These are phyloP conservation scores for Datura wrightii DNA, from an alignment of 257 asterid genomes.

Conservation along the genomic window DNA sequence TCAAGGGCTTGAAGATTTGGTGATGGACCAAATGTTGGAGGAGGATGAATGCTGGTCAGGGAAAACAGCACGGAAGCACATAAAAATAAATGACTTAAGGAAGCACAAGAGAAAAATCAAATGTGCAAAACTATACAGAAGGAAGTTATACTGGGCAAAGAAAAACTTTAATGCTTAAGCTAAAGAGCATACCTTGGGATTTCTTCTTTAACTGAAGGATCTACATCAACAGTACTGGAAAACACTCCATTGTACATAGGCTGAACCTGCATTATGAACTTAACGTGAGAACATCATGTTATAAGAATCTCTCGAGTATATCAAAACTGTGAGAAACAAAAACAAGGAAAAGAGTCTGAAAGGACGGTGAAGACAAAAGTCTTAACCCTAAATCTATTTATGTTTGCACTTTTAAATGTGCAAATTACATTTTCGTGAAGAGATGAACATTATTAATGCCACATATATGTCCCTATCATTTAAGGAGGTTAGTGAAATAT, in stretches of 20 bases:
- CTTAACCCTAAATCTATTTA: not conserved
- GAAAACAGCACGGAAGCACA: slow-evolving; percentile 22
- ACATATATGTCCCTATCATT: not conserved
- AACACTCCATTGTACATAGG: slow-evolving; percentile 42
- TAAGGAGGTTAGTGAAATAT: not conserved
- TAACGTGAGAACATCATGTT: not conserved
- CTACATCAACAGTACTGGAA: slow-evolving; percentile 37
- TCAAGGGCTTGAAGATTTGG: slow-evolving; percentile 54
- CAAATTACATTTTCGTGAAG: not conserved
- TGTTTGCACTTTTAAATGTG: not conserved
- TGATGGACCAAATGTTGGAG: slow-evolving; percentile 65
- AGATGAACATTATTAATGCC: not conserved
- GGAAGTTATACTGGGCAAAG: not conserved
- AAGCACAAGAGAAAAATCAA: not conserved
- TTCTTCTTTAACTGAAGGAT: slow-evolving; percentile 43
- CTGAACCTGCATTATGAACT: slow-evolving; percentile 31
- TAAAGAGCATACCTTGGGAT: slow-evolving; percentile 43
- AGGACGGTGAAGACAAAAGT: not conserved
- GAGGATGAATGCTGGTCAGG: slow-evolving; percentile 49
- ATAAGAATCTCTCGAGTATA: slow-evolving; percentile 9
- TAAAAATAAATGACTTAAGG: not conserved
- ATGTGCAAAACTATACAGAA: not conserved
- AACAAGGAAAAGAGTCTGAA: not conserved
- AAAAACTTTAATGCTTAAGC: slow-evolving; percentile 34
- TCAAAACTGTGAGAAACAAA: not conserved